Conservation (phyloP, 2,329 filamentous ascomycete species). For the Colletotrichum tabaci region DNA sequence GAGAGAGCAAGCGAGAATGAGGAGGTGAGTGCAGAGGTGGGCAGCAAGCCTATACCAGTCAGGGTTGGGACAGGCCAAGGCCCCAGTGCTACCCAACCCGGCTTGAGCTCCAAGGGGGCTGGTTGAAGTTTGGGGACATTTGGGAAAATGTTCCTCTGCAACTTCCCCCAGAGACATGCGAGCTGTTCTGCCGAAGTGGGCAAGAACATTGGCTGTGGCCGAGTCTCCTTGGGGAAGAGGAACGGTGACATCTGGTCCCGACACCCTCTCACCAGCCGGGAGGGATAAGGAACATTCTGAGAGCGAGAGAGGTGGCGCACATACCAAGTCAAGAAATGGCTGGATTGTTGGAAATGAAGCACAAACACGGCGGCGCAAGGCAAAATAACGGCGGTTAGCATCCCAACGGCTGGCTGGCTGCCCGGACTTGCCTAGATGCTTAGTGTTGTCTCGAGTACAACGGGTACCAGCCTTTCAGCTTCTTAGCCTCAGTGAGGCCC, state of each 20-base stretch:
- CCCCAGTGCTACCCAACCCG: conserved; percentile 38
- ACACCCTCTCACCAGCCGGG: conserved; percentile 16
- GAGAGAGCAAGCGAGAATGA: conserved; percentile 20
- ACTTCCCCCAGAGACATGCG: conserved; percentile 20
- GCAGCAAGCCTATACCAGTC: conserved; percentile 24
- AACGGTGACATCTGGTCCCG: not conserved
- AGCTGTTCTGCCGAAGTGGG: conserved; percentile 24
- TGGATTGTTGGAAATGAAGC: conserved; percentile 42
- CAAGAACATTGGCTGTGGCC: conserved; percentile 7
- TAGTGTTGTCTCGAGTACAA: conserved; percentile 40
- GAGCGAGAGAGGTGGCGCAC: conserved; percentile 28
- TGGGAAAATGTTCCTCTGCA: conserved; percentile 13
- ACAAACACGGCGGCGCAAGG: conserved; percentile 26
- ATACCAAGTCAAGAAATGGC: conserved; percentile 41
- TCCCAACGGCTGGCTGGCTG: conserved; percentile 23
- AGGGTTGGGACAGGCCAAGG: conserved; percentile 23
- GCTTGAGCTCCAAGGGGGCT: conserved; percentile 32
- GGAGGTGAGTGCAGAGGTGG: conserved; percentile 17
- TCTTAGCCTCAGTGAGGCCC: conserved; percentile 36
- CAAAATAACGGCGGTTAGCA: conserved; percentile 42
- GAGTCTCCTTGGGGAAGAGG: conserved; percentile 12
- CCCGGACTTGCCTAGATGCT: conserved; percentile 34
- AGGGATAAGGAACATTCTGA: not conserved
- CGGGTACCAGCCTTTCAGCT: conserved; percentile 41
- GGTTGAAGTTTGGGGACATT: conserved; percentile 34